phyloP scores from a whole-genome alignment of 345 rosid genomes.

The Citrus medica region DNA sequence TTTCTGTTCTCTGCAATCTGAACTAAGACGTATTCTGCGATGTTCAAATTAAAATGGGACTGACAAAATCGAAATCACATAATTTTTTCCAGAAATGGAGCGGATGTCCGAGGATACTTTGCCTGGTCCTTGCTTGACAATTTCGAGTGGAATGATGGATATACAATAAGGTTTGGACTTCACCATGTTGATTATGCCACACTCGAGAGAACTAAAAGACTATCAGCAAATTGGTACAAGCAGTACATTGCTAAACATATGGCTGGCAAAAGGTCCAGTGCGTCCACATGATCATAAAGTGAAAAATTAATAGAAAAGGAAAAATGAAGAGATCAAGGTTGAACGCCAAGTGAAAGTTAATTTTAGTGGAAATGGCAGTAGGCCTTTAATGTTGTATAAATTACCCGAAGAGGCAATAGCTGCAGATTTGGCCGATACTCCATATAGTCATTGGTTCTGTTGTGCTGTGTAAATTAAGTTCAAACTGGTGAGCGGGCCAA shows the following conservation, averaged over 20 bases:
- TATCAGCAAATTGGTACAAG: slow-evolving; percentile 1
- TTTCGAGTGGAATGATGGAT: not conserved
- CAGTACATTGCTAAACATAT: not conserved
- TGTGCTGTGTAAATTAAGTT: no score
- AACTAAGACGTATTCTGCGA: not conserved
- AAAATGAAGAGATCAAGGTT: not conserved
- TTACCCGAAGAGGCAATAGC: not conserved
- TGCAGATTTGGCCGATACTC: not conserved
- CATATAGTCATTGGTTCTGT: no score
- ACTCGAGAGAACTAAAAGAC: not conserved
- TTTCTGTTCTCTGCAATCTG: not conserved
- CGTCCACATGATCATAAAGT: not conserved
- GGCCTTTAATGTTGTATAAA: not conserved
- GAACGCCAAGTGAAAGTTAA: not conserved
- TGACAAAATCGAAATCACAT: not conserved
- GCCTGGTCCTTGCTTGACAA: slow-evolving; percentile 8
- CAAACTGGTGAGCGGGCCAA: no score
- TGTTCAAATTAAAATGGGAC: not conserved
- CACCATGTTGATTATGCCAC: slow-evolving; percentile 5
- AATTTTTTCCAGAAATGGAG: not conserved
- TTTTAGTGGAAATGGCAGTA: not conserved
- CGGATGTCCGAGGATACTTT: slow-evolving; percentile 3
- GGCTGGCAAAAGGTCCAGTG: not conserved
- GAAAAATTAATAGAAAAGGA: not conserved
- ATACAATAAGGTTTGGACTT: slow-evolving; percentile 8